Evolutionary conservation across 371 early-diverging fungal species (phyloP).

Genomic region (Mortierella sp.): DNA sequence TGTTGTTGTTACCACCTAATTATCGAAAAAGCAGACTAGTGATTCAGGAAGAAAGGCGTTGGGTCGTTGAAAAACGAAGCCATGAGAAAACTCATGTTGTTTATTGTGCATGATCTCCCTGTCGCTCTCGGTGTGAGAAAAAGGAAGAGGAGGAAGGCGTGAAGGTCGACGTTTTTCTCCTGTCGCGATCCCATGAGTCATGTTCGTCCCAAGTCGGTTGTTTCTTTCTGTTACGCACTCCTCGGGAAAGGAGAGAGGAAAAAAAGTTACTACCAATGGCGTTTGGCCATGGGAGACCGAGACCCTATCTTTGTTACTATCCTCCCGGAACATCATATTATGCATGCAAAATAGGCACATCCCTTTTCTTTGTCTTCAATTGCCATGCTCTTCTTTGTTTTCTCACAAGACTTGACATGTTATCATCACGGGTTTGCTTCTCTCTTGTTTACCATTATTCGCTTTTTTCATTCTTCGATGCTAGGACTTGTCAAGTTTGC

Average conservation of each 20-base stretch:
- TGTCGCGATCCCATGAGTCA: neutral
- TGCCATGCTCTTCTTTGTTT: neutral
- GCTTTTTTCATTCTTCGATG: neutral
- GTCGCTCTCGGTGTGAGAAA: neutral
- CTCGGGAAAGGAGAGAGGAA: neutral
- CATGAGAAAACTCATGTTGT: neutral
- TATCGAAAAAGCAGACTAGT: neutral
- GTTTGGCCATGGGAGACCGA: conserved; percentile 2
- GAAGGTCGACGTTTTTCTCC: neutral
- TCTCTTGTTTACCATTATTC: neutral
- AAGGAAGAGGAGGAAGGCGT: neutral
- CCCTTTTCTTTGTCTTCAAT: neutral
- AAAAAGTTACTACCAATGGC: neutral
- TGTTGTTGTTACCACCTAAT: neutral
- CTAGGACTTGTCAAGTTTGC: conserved; percentile 80
- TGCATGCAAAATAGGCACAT: neutral
- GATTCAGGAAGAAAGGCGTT: neutral
- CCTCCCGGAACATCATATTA: neutral
- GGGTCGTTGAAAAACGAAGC: neutral
- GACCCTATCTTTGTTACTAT: conserved; percentile 1
- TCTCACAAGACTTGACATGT: conserved; percentile 14
- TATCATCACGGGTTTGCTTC: neutral
- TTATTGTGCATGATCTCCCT: neutral
- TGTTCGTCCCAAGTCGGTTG: neutral
- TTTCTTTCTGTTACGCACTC: neutral